These are phyloP conservation scores for Colletotrichum agaves DNA, from an alignment of 2,329 filamentous ascomycete species.

Conservation along the genomic window DNA sequence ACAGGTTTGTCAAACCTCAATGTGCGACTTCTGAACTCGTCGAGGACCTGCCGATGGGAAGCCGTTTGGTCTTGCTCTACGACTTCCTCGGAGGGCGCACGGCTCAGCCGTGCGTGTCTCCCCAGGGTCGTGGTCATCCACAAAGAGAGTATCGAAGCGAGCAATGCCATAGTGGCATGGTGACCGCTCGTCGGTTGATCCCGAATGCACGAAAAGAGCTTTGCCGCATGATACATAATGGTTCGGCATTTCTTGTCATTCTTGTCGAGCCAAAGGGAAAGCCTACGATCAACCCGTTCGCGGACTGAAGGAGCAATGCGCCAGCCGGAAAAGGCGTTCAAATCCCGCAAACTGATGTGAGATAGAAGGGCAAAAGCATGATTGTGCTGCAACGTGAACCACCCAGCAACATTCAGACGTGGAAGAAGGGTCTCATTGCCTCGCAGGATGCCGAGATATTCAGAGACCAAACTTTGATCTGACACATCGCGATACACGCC, in stretches of 20 bases:
- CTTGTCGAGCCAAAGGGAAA: neutral
- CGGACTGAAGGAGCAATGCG: neutral
- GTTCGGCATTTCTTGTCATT: neutral
- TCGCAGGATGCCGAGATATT: neutral
- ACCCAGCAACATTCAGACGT: neutral
- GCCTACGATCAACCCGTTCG: neutral
- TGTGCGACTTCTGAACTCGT: neutral
- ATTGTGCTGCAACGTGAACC: neutral
- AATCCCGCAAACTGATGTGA: neutral
- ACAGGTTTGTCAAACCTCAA: neutral
- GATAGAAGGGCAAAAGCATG: neutral
- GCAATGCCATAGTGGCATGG: neutral
- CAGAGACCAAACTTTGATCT: no score
- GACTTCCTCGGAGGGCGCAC: fast-evolving
- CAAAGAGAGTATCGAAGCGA: neutral
- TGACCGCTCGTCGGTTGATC: neutral
- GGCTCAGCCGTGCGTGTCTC: neutral
- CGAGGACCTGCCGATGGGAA: no score
- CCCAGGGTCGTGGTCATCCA: neutral
- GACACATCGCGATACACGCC: neutral
- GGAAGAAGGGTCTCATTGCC: neutral
- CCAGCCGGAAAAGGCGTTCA: neutral
- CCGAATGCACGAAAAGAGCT: neutral
- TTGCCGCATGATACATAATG: neutral
- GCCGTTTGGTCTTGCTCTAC: no score